These are phyloP conservation scores for Chrysosporium queenslandicum DNA, from an alignment of 2,329 filamentous ascomycete genomes.

Conservation along the genomic window DNA sequence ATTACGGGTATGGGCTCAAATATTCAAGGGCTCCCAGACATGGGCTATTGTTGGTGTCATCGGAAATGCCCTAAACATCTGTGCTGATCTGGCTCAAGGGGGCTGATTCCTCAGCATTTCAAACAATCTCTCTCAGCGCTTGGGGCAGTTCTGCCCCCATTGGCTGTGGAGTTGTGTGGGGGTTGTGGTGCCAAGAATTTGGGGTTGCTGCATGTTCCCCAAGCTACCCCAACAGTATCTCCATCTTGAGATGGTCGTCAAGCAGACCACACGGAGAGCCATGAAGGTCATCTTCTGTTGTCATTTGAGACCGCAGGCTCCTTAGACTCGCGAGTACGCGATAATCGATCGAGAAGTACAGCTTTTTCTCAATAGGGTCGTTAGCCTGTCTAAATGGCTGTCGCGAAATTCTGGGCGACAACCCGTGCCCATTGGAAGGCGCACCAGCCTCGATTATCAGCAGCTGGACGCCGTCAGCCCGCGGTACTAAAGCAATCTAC, in stretches of 20 bases:
- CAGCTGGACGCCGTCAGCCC: too few species aligned
- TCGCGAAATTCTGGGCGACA: too few species aligned
- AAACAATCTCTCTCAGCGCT: too few species aligned
- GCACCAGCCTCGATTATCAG: too few species aligned
- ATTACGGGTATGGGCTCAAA: conserved; percentile 40
- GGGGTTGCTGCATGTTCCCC: neutral
- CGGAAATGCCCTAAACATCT: conserved; percentile 38
- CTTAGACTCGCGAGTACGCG: too few species aligned
- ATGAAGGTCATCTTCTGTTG: neutral
- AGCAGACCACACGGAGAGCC: neutral
- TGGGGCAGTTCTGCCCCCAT: too few species aligned
- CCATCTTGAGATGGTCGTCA: neutral
- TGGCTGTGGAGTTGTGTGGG: neutral
- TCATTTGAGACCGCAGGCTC: too few species aligned
- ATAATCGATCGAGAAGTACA: too few species aligned
- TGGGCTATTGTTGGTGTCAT: conserved; percentile 41
- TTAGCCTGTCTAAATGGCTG: too few species aligned
- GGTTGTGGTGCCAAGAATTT: neutral
- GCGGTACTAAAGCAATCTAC: too few species aligned
- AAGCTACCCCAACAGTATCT: neutral
- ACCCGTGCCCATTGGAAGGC: too few species aligned
- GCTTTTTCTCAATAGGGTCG: too few species aligned
- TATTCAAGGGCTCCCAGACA: conserved; percentile 40
- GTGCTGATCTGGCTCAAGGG: conserved; percentile 27
- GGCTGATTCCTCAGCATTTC: neutral